Evolutionary conservation across 371 early-diverging fungal species (phyloP).

Genomic region (Phascolomyces articulosus): DNA sequence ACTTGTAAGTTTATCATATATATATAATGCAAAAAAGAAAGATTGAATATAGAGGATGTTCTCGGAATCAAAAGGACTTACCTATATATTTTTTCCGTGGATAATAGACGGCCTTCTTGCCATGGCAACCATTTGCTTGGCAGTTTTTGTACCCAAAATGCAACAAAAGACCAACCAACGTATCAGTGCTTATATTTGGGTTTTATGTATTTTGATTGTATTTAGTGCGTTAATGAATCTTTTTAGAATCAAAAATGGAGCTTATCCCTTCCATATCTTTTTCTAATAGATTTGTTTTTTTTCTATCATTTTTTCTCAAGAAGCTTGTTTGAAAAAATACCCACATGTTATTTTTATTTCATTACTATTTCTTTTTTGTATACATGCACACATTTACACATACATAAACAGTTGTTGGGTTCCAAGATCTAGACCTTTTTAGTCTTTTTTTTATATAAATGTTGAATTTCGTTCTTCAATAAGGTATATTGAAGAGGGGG

Average conservation of each 20-base stretch:
- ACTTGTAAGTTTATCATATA: conserved; percentile 63
- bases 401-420: too few species aligned
- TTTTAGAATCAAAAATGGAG: conserved; percentile 75
- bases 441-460: too few species aligned
- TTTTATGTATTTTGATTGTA: conserved; percentile 54
- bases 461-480: too few species aligned
- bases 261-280: conserved; percentile 78
- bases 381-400: too few species aligned
- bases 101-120: conserved; percentile 59
- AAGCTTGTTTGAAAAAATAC: too few species aligned
- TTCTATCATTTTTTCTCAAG: background rate
- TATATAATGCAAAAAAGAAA: background rate
- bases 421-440: too few species aligned
- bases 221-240: conserved; percentile 68
- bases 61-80: too few species aligned
- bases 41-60: conserved; percentile 2
- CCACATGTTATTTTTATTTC: background rate
- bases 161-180: conserved; percentile 54
- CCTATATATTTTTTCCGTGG: too few species aligned
- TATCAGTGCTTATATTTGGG: conserved; percentile 55
- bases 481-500: too few species aligned
- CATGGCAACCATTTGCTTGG: conserved; percentile 52
- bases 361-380: background rate
- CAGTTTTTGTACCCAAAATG: conserved; percentile 40
- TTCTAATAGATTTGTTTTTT: conserved; percentile 29